Conservation (phyloP, 2,329 filamentous ascomycete genomes). For the Ustulina deusta region DNA sequence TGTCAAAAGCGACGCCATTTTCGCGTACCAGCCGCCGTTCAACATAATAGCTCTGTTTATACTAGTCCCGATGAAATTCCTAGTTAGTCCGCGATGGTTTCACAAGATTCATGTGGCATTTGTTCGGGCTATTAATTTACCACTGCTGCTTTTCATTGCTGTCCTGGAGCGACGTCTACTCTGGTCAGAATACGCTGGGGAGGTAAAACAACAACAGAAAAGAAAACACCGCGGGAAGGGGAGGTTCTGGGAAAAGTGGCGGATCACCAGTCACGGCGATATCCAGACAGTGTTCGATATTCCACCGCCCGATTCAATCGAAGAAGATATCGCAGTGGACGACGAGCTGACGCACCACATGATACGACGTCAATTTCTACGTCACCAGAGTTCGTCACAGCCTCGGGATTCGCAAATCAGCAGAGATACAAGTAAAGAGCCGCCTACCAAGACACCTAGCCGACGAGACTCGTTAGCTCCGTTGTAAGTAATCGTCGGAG, state of each 20-base stretch:
- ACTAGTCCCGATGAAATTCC: conserved; percentile 80
- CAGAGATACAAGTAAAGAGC: conserved; percentile 33
- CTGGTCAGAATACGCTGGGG: conserved; percentile 61
- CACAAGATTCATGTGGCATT: conserved; percentile 88
- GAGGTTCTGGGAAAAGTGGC: conserved; percentile 75
- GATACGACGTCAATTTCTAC: conserved; percentile 67
- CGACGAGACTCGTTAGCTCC: conserved; percentile 67
- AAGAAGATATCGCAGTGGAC: conserved; percentile 68
- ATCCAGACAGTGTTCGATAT: conserved; percentile 79
- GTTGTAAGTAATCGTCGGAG: conserved; percentile 50
- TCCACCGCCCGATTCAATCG: conserved; percentile 72
- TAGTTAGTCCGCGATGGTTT: conserved; percentile 86
- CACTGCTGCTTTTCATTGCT: conserved; percentile 77
- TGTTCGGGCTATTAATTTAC: conserved; percentile 80
- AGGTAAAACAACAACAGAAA: conserved; percentile 40
- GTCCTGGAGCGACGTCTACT: conserved; percentile 76
- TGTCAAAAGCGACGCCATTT: conserved; percentile 85
- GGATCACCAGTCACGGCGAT: conserved; percentile 77
- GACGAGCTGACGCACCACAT: conserved; percentile 70
- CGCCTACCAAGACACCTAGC: conserved; percentile 51
- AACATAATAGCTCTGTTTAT: conserved; percentile 82
- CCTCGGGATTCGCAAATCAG: conserved; percentile 21
- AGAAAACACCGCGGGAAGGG: conserved; percentile 50
- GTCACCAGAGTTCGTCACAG: conserved; percentile 56
- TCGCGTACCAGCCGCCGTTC: conserved; percentile 85